These are phyloP conservation scores for Mangifera indica DNA, from an alignment of 345 rosid genomes.

Conservation along the genomic window DNA sequence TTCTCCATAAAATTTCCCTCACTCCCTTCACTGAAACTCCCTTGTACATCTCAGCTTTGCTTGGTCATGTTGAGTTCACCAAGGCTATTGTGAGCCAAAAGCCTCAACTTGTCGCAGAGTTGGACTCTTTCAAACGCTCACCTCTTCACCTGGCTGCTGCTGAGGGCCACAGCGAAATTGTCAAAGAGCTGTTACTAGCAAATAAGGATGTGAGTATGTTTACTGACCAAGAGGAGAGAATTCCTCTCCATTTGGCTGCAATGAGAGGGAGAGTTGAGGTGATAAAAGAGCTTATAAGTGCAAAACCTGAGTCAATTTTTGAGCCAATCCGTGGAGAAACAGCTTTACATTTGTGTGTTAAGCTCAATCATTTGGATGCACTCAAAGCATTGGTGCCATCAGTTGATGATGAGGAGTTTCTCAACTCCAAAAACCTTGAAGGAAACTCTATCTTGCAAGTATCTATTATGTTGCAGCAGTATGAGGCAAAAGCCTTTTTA, in stretches of 20 bases:
- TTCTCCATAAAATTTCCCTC: conserved; percentile 14
- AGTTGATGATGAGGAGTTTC: conserved; percentile 9
- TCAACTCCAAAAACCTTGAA: conserved; percentile 23
- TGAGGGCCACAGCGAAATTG: conserved; percentile 19
- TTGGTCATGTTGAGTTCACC: conserved; percentile 25
- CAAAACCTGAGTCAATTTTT: no score
- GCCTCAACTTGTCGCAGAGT: conserved; percentile 19
- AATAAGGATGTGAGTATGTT: not conserved
- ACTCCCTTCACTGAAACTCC: conserved; percentile 16
- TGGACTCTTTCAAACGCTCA: conserved; percentile 21
- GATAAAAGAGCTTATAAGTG: not conserved
- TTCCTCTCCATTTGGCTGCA: conserved; percentile 28
- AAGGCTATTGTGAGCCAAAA: conserved; percentile 8
- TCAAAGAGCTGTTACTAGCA: conserved; percentile 14
- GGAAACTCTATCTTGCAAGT: conserved; percentile 31
- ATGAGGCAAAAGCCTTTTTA: conserved; percentile 15
- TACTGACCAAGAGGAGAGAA: conserved; percentile 26
- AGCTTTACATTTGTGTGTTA: conserved; percentile 26
- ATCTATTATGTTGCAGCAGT: conserved; percentile 26
- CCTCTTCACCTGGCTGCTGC: conserved; percentile 33
- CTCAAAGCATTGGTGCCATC: conserved; percentile 21
- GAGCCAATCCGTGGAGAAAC: no score
- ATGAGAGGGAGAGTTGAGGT: conserved; percentile 26
- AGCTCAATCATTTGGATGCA: conserved; percentile 23
- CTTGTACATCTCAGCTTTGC: conserved; percentile 20